Evolutionary conservation across 2,329 filamentous ascomycete genomes (phyloP).

Genomic region (Ophiostoma triangulosporum): DNA sequence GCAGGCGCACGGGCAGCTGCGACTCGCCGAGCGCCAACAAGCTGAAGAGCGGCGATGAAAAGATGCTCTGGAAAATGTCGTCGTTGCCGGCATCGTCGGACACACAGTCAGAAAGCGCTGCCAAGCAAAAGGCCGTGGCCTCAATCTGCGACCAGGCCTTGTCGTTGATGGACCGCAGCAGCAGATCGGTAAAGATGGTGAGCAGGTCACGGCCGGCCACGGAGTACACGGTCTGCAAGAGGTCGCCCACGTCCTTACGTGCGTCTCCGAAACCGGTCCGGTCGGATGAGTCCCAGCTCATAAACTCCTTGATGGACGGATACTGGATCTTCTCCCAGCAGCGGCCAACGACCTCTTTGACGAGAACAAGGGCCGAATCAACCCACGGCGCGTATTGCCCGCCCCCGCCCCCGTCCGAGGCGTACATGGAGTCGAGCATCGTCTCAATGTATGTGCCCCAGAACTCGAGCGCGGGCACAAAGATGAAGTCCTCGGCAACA

Average conservation of each 20-base stretch:
- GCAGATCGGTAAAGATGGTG: slow-evolving; percentile 41
- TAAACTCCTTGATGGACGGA: slow-evolving; percentile 42
- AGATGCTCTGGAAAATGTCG: slow-evolving; percentile 44
- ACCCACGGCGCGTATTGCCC: slow-evolving; percentile 36
- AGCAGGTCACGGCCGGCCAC: slow-evolving; percentile 43
- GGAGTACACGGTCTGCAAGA: slow-evolving; percentile 58
- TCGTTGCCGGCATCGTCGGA: slow-evolving; percentile 45
- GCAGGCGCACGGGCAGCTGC: slow-evolving; percentile 46
- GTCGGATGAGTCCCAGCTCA: slow-evolving; percentile 57
- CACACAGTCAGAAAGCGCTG: slow-evolving; percentile 52
- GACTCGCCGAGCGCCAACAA: slow-evolving; percentile 36
- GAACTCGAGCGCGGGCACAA: slow-evolving; percentile 63
- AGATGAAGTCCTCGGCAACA: slow-evolving; percentile 60
- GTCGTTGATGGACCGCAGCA: slow-evolving; percentile 33
- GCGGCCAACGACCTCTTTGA: slow-evolving; percentile 51
- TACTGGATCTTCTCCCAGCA: slow-evolving; percentile 59
- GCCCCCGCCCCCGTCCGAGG: slow-evolving; percentile 22
- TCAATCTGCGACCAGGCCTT: slow-evolving; percentile 47
- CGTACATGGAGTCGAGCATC: slow-evolving; percentile 38
- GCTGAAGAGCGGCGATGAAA: slow-evolving; percentile 44
- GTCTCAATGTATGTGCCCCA: slow-evolving; percentile 67
- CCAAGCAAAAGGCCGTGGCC: slow-evolving; percentile 48
- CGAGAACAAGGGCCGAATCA: slow-evolving; percentile 39
- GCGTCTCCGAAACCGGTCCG: slow-evolving; percentile 56
- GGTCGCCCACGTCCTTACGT: slow-evolving; percentile 64